Conservation (phyloP, 164 flowering plant genomes). For the Chimonanthus praecox region DNA sequence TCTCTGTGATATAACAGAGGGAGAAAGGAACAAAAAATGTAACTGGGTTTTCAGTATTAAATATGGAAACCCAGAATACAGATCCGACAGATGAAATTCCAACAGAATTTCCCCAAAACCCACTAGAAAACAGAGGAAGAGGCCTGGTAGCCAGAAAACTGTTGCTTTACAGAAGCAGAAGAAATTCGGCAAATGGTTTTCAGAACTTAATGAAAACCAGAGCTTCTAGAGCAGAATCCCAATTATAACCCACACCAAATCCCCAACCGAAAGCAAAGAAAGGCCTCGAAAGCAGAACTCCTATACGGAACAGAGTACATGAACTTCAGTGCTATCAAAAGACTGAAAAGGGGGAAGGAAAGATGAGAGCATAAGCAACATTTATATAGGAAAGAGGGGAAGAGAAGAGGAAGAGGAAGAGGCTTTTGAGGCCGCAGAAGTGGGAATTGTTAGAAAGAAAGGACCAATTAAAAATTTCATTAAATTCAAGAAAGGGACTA, state of each 20-base stretch:
- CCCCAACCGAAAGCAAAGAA: not conserved
- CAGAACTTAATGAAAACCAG: slow-evolving; percentile 1
- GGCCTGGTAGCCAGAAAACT: not conserved
- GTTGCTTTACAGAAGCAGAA: not conserved
- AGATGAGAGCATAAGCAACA: too few species aligned
- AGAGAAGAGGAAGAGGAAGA: slow-evolving; percentile 28
- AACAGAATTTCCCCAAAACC: not conserved
- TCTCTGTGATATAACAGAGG: not conserved
- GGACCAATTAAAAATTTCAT: not conserved
- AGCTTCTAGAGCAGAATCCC: not conserved
- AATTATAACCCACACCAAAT: too few species aligned
- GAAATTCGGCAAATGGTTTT: slow-evolving; percentile 7
- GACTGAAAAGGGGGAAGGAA: not conserved
- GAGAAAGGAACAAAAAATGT: not conserved
- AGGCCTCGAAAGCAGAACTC: slow-evolving; percentile 1
- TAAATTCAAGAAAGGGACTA: slow-evolving; percentile 38
- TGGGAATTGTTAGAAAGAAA: not conserved
- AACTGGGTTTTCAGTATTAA: slow-evolving; percentile 11
- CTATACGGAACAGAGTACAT: slow-evolving; percentile 5
- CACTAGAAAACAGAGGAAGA: not conserved
- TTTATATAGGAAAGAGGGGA: not conserved
- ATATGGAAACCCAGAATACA: not conserved
- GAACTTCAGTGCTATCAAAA: slow-evolving; percentile 7
- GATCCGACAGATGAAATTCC: not conserved
- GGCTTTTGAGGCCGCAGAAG: slow-evolving; percentile 20